phyloP scores from a whole-genome alignment of 495 filamentous ascomycete species.

The Penicillium maclennaniae region DNA sequence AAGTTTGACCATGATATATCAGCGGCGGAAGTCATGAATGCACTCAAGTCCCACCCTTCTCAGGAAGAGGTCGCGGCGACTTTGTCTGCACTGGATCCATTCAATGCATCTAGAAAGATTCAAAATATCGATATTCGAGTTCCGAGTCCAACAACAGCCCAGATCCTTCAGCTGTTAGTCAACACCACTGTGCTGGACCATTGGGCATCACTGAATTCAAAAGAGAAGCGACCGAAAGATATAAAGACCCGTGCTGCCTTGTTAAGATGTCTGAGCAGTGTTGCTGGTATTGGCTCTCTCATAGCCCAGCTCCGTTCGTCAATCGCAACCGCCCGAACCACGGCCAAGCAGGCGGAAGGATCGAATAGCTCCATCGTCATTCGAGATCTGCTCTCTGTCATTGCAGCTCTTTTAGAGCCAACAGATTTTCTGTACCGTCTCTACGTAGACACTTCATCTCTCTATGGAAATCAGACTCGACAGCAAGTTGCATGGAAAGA shows the following conservation, averaged over 20 bases:
- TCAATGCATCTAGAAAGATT: conserved; percentile 24
- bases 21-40: conserved; percentile 56
- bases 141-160: conserved; percentile 62
- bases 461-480: conserved; percentile 29
- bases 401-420: conserved; percentile 53
- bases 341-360: conserved; percentile 25
- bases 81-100: conserved; percentile 51
- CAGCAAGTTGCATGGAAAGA: conserved; percentile 63
- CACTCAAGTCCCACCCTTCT: conserved; percentile 62
- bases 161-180: conserved; percentile 67
- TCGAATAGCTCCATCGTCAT: conserved; percentile 28
- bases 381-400: conserved; percentile 40
- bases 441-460: conserved; percentile 42
- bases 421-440: conserved; percentile 52
- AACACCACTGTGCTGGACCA: conserved; percentile 69
- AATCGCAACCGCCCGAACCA: conserved; percentile 31
- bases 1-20: conserved; percentile 31
- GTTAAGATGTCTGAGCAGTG: conserved; percentile 63
- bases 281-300: conserved; percentile 69
- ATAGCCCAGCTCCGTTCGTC: conserved; percentile 56
- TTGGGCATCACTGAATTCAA: conserved; percentile 60
- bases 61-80: conserved; percentile 50
- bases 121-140: conserved; percentile 54
- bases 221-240: conserved; percentile 31
- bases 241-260: conserved; percentile 44